Conservation (phyloP, 495 filamentous ascomycete species). For the Hapsidospora chrysogenum region DNA sequence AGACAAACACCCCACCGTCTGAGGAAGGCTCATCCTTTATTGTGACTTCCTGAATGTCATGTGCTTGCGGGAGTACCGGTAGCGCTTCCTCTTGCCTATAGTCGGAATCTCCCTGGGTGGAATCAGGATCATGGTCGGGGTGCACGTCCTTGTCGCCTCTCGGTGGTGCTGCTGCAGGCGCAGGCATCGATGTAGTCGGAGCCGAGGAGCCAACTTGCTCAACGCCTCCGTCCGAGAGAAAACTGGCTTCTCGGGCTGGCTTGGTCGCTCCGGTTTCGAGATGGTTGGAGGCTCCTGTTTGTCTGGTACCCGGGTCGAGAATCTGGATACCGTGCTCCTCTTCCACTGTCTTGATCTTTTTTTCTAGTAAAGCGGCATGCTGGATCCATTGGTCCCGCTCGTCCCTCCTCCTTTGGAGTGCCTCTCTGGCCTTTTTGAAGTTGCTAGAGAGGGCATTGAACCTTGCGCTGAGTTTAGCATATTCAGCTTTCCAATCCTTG, state of each 20-base stretch:
- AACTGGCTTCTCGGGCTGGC: no score
- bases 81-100: no score
- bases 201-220: no score
- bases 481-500: background rate
- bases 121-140: no score
- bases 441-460: background rate
- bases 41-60: constrained; percentile 2
- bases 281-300: no score
- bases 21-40: constrained; percentile 27
- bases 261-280: no score
- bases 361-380: background rate
- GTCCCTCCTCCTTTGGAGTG: background rate
- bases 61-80: constrained; percentile 12
- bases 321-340: constrained; percentile 7
- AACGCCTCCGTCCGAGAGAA: no score
- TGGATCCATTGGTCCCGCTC: background rate
- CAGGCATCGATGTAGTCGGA: no score
- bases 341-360: background rate
- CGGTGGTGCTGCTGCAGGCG: no score
- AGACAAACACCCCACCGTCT: constrained; percentile 25
- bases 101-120: no score
- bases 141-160: no score
- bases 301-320: no score
- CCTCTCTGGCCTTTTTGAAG: background rate
- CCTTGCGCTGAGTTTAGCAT: background rate